Percentiles rank a stretch among this genome's conserved stretches.
These are phyloP conservation scores for Wilhelminamyces savonicus DNA, from an alignment of 805 yeast genomes.

Conservation along the genomic window DNA sequence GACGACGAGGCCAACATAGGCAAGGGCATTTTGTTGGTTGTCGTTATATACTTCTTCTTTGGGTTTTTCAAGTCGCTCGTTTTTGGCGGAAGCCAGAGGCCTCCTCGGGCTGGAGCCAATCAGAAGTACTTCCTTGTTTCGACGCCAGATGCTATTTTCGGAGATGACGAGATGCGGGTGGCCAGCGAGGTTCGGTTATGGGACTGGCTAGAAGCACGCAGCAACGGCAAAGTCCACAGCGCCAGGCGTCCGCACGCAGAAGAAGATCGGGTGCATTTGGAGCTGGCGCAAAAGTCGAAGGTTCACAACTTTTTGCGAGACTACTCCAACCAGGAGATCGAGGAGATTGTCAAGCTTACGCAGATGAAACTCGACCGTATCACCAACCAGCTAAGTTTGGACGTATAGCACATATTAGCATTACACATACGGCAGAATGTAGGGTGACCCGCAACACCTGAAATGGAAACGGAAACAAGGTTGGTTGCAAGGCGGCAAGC, in stretches of 20 bases:
- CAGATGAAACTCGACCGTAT: conserved; percentile 35
- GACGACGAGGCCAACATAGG: conserved; percentile 1
- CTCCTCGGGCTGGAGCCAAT: conserved; percentile 4
- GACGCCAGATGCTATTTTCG: conserved; percentile 17
- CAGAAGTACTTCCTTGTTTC: conserved; percentile 6
- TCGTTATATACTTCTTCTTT: conserved; percentile 11
- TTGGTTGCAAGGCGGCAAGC: too few relatives aligned
- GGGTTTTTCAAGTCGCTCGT: conserved; percentile 8
- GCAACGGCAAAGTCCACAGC: conserved; percentile 12
- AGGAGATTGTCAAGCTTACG: conserved; percentile 41
- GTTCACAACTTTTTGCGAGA: conserved; percentile 1
- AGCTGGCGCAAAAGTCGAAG: too few relatives aligned
- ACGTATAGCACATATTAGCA: too few relatives aligned
- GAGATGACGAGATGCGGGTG: conserved; percentile 17
- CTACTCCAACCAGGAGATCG: conserved; percentile 36
- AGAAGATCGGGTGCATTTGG: too few relatives aligned
- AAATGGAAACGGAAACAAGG: too few relatives aligned
- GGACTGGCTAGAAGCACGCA: conserved; percentile 57
- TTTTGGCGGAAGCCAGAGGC: conserved; percentile 3
- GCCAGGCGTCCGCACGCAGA: too few relatives aligned
- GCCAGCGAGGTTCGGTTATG: conserved; percentile 58
- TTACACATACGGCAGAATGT: too few relatives aligned
- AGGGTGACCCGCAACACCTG: too few relatives aligned
- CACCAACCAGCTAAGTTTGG: conserved; percentile 4
- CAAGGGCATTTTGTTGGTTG: conserved; percentile 8